Evolutionary conservation across 345 rosid species (phyloP).

Genomic region (Durio zibethinus): DNA sequence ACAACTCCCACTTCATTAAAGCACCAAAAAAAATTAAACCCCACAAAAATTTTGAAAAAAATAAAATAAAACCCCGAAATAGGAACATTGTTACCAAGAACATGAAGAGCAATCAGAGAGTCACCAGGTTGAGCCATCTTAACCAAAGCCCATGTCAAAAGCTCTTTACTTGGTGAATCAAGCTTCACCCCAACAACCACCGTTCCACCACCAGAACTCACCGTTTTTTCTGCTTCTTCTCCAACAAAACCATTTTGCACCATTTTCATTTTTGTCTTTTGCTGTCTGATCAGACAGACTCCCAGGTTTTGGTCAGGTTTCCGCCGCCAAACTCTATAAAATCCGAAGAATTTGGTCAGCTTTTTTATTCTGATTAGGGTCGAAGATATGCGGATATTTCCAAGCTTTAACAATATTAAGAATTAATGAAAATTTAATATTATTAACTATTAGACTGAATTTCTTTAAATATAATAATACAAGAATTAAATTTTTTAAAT

Average conservation of each 20-base stretch:
- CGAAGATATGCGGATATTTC: no score
- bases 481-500: no score
- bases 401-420: no score
- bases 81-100: slow-evolving; percentile 55
- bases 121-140: slow-evolving; percentile 87
- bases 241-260: slow-evolving; percentile 25
- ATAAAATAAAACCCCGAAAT: background rate
- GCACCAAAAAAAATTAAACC: background rate
- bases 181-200: slow-evolving; percentile 85
- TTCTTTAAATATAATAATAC: no score
- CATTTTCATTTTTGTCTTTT: slow-evolving; percentile 31
- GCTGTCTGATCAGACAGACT: background rate
- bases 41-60: background rate
- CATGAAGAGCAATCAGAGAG: slow-evolving; percentile 82
- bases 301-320: no score
- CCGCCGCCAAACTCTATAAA: slow-evolving; percentile 38
- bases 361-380: no score
- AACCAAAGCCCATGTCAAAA: slow-evolving; percentile 88
- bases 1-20: background rate
- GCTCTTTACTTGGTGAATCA: slow-evolving; percentile 69
- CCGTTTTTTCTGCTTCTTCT: slow-evolving; percentile 19
- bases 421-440: no score
- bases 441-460: no score
- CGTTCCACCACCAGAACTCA: slow-evolving; percentile 40
- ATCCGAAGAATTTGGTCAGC: no score